Evolutionary conservation across 2,329 filamentous ascomycete genomes (phyloP).

Genomic region (Trichoderma aggressivum): DNA sequence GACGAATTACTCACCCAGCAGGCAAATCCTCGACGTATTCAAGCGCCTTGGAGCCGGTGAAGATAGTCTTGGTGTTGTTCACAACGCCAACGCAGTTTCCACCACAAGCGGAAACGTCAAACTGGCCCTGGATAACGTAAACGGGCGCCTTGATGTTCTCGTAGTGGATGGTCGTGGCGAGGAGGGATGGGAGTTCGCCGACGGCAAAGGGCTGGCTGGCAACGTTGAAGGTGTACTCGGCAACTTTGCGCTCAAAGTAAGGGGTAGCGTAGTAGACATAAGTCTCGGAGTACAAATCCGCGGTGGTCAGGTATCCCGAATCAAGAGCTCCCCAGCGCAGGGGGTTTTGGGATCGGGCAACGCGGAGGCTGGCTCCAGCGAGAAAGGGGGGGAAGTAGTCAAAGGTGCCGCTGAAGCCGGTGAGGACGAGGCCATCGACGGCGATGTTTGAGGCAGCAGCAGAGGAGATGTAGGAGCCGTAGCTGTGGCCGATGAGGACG

Average conservation of each 20-base stretch:
- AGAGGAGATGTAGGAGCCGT: slow-evolving; percentile 8
- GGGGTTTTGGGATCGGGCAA: neutral
- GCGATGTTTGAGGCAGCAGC: neutral
- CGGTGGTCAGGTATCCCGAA: slow-evolving; percentile 3
- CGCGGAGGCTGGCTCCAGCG: neutral
- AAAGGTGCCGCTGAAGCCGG: slow-evolving; percentile 6
- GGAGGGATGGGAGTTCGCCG: neutral
- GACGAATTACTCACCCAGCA: neutral
- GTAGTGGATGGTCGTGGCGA: neutral
- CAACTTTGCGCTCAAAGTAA: slow-evolving; percentile 1
- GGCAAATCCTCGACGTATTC: slow-evolving; percentile 5
- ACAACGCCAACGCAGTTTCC: slow-evolving; percentile 9
- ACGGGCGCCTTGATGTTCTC: neutral
- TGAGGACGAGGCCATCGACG: neutral
- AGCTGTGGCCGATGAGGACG: neutral
- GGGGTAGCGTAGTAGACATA: slow-evolving; percentile 2
- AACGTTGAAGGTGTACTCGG: neutral
- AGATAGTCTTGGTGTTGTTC: neutral
- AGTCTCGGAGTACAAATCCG: neutral
- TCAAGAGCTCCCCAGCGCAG: neutral
- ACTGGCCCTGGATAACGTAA: slow-evolving; percentile 4
- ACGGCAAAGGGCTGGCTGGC: slow-evolving; percentile 1
- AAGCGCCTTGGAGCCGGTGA: neutral
- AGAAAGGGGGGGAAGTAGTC: neutral
- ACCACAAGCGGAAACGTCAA: slow-evolving; percentile 4